Percentiles rank a stretch among this genome's conserved stretches.
Conservation (phyloP, 495 filamentous ascomycete genomes). For the Aspergillus cavernicola region DNA sequence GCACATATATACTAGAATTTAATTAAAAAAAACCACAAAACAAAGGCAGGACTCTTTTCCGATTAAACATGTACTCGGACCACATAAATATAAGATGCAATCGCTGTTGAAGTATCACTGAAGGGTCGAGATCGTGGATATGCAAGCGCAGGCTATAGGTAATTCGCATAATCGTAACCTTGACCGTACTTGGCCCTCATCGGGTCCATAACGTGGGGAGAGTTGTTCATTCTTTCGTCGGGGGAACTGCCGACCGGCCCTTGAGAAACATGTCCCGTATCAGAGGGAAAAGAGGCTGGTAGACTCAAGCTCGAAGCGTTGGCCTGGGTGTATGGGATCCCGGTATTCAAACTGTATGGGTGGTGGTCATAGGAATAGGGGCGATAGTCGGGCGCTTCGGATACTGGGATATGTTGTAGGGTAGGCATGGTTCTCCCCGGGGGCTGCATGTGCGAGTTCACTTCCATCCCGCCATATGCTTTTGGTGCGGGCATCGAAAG, state of each 20-base stretch:
- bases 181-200: constrained; percentile 30
- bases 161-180: constrained; percentile 35
- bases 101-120: neutral
- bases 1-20: constrained; percentile 8
- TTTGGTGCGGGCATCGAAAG: constrained; percentile 32
- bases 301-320: constrained; percentile 40
- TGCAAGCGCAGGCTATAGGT: constrained; percentile 26
- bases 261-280: constrained; percentile 20
- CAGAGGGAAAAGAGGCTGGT: constrained; percentile 32
- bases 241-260: constrained; percentile 17
- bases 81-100: constrained; percentile 3
- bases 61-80: constrained; percentile 8
- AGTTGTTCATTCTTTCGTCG: constrained; percentile 27
- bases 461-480: constrained; percentile 26
- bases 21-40: neutral
- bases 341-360: constrained; percentile 27
- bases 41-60: too few species aligned
- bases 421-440: constrained; percentile 30
- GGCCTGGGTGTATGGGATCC: constrained; percentile 31
- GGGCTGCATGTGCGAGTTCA: constrained; percentile 30
- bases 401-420: constrained; percentile 32
- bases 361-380: constrained; percentile 34
- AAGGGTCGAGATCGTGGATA: constrained; percentile 3
- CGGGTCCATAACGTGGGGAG: constrained; percentile 26
- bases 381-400: constrained; percentile 34